These are phyloP conservation scores for Boletus sensibilis DNA, from an alignment of 768 basidiomycete species.

Conservation along the genomic window DNA sequence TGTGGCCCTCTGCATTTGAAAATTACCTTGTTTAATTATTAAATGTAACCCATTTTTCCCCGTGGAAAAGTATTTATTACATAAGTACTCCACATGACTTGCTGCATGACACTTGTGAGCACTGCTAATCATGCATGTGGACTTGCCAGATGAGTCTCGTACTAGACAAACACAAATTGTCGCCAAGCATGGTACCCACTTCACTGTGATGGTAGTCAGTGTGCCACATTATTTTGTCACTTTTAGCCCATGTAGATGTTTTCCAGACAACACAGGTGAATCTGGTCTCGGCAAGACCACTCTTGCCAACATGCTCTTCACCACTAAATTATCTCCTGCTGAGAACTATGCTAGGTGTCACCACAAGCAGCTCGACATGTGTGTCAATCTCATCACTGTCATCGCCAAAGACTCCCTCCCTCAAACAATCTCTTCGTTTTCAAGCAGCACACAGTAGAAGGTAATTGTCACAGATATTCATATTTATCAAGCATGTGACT, in stretches of 20 bases:
- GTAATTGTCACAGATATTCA: too few species aligned
- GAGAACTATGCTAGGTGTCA: constrained; percentile 90
- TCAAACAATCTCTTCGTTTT: constrained; percentile 87
- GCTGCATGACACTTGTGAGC: too few species aligned
- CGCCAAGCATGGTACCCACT: constrained; percentile 94
- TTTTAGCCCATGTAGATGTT: not conserved
- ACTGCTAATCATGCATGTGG: too few species aligned
- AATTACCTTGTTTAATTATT: too few species aligned
- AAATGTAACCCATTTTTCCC: too few species aligned
- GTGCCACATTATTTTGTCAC: not conserved
- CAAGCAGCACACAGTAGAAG: constrained; percentile 92
- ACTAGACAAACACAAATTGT: too few species aligned
- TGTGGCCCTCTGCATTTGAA: too few species aligned
- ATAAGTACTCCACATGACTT: too few species aligned
- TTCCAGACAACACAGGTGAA: constrained; percentile 59
- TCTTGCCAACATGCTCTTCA: constrained; percentile 98
- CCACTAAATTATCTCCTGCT: constrained; percentile 87
- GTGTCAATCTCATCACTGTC: constrained; percentile 97
- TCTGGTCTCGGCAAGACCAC: constrained; percentile 97
- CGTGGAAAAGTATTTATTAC: too few species aligned
- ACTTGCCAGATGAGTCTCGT: too few species aligned
- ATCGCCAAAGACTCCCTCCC: constrained; percentile 97
- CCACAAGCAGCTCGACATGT: constrained; percentile 95
- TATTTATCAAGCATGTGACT: constrained; percentile 89
- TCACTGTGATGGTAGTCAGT: constrained; percentile 99